Evolutionary conservation across 78 protist genomes (phyloP), one percentile per base, ranked within the genome.

Genomic region (slime mould (Dictyostelium discoideum)): DNA sequence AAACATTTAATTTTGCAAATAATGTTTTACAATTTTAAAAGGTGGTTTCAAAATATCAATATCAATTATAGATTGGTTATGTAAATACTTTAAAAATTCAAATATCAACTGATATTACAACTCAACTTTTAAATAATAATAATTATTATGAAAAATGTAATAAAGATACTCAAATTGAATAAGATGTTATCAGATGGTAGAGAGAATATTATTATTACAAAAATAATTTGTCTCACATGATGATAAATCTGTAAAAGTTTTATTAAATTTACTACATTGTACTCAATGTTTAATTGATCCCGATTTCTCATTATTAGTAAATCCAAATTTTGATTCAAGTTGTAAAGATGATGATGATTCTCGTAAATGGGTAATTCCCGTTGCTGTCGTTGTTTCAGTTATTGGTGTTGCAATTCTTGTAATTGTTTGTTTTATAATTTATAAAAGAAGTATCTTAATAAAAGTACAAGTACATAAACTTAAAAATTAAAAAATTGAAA

Each of bases 111-210:
- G 74, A 65, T 65, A 5, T 65, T 9, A 7, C 24, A n/a, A 65
- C 14, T n/a, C 22, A 65, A 8, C 11, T 7, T 5, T 9, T n/a
- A 65, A n/a, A 65, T 54, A 54, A 16, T 46, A n/a, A 65, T 54
- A 54, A 16, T 32, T 32, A 32, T 32, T 32, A 32, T 54, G 8
- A 54, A 16, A 65, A 65, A 6, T 65, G 74, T n/a, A 65, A 65
- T 65, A 8, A n/a, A 65, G 74, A 65, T 65, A 65, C 9, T n/a
- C 10, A n/a, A n/a, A n/a, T n/a, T 3, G 74, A 20, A 65, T 44
- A 40, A 29, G 8, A 85, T 79, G 50, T 24, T 87, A 14, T 87
- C 93, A n/a, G 86, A 87, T 80, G 81, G 81, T 16, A 29, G 93
- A 44, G 65, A 54, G 22, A 54, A 54, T 54, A 16, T 54, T 16